Conservation (phyloP, 2,329 filamentous ascomycete genomes). For the Neocucurbitaria cava region DNA sequence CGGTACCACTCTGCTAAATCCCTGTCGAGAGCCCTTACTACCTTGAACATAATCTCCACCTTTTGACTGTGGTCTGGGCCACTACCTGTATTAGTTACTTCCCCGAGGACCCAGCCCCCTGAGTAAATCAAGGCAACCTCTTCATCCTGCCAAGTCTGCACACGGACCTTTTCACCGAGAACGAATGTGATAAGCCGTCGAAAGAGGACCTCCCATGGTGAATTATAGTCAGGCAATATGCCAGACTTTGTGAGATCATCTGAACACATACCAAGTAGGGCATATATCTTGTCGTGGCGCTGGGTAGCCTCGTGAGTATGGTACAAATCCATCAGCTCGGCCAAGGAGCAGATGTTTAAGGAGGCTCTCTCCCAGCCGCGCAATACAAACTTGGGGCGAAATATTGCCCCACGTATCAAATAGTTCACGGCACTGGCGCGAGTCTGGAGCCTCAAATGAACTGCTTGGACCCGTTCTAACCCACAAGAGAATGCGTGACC, state of each 20-base stretch:
- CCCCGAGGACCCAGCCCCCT: not conserved
- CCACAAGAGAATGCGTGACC: conserved; percentile 17
- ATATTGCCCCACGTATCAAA: conserved; percentile 16
- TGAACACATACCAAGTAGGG: conserved; percentile 14
- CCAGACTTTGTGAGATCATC: conserved; percentile 1
- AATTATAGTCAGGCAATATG: conserved; percentile 6
- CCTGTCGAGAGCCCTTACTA: no score
- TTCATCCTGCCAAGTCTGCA: not conserved
- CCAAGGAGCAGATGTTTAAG: conserved; percentile 9
- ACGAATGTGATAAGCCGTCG: conserved; percentile 3
- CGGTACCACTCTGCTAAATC: no score
- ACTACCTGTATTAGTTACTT: not conserved
- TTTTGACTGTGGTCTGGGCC: not conserved
- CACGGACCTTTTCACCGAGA: conserved; percentile 1
- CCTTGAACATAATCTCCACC: not conserved
- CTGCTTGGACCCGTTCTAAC: not conserved
- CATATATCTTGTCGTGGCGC: conserved; percentile 17
- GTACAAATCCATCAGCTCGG: conserved; percentile 18
- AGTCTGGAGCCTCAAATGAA: not conserved
- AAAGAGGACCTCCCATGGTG: conserved; percentile 8
- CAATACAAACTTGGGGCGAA: conserved; percentile 2
- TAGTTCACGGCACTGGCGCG: conserved; percentile 2
- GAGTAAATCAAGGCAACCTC: not conserved
- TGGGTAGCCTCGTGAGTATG: conserved; percentile 12
- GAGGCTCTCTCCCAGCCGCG: not conserved